Conservation (phyloP, 2,329 filamentous ascomycete genomes). For the Monosporascus sp. region DNA sequence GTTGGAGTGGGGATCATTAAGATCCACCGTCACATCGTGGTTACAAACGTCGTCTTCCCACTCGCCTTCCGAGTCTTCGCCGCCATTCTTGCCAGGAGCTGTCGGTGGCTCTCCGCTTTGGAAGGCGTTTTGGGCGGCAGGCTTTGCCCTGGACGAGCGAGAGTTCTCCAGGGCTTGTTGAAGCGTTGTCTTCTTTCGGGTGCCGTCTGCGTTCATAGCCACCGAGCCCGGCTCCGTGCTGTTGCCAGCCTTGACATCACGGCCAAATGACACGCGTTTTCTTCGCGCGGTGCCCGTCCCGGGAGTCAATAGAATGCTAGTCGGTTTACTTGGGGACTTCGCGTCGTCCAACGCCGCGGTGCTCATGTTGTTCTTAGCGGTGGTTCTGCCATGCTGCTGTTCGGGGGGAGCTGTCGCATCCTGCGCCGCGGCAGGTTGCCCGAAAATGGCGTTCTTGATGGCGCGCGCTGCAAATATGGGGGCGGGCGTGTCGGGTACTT, state of each 20-base stretch:
- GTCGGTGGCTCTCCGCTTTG: conserved; percentile 9
- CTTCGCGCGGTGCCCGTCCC: conserved; percentile 55
- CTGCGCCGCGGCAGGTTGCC: conserved; percentile 40
- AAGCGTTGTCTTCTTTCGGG: conserved; percentile 20
- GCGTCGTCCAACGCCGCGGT: conserved; percentile 24
- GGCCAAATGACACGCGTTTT: conserved; percentile 62
- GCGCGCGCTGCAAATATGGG: conserved; percentile 63
- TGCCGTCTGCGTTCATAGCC: conserved; percentile 7
- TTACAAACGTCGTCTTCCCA: conserved; percentile 52
- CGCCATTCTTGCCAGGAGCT: not conserved
- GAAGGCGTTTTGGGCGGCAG: conserved; percentile 12
- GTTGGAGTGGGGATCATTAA: conserved; percentile 68
- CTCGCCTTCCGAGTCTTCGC: conserved; percentile 34
- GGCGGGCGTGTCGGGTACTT: conserved; percentile 59
- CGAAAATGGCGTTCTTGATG: conserved; percentile 59
- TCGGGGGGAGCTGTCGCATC: conserved; percentile 25
- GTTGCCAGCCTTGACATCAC: conserved; percentile 44
- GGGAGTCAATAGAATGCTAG: conserved; percentile 59
- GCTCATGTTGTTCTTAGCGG: conserved; percentile 12
- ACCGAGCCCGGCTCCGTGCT: conserved; percentile 19
- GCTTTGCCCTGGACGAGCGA: conserved; percentile 17
- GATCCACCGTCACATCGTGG: conserved; percentile 62
- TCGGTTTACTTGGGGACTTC: conserved; percentile 44
- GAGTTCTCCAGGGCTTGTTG: conserved; percentile 26
- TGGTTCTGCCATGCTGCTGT: conserved; percentile 27